Conservation (phyloP, 495 filamentous ascomycete genomes). For the Penicillium odoratum region DNA sequence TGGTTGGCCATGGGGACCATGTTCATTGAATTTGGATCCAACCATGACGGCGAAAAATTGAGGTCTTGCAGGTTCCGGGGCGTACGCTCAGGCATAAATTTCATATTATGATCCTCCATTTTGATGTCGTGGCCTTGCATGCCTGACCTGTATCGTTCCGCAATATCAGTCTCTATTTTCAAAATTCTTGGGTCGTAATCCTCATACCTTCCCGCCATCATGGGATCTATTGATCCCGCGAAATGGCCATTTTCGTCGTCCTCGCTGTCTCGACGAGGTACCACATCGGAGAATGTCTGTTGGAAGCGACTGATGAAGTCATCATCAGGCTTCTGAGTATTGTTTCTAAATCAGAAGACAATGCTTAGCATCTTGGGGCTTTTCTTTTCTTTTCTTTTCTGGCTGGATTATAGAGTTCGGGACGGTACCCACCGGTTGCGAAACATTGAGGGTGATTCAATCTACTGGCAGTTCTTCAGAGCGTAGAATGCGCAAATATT, state of each 20-base stretch:
- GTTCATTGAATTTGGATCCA: slow-evolving; percentile 80
- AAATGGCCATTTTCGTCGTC: background rate
- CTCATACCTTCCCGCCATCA: slow-evolving; percentile 33
- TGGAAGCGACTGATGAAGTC: slow-evolving; percentile 84
- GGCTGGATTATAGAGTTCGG: background rate
- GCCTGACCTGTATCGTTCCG: slow-evolving; percentile 9
- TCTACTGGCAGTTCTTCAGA: slow-evolving; percentile 2
- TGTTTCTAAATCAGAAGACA: slow-evolving; percentile 55
- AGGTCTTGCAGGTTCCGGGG: slow-evolving; percentile 76
- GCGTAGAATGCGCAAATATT: slow-evolving; percentile 4
- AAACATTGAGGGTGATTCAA: slow-evolving; percentile 25
- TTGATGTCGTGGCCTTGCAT: slow-evolving; percentile 26
- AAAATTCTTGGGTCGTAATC: background rate
- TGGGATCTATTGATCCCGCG: slow-evolving; percentile 9
- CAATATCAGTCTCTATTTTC: slow-evolving; percentile 10
- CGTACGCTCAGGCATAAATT: slow-evolving; percentile 70
- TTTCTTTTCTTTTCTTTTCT: background rate
- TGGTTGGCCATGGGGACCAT: slow-evolving; percentile 77
- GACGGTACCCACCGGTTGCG: slow-evolving; percentile 22
- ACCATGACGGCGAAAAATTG: slow-evolving; percentile 81
- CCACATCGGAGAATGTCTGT: slow-evolving; percentile 71
- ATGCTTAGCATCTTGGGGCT: background rate
- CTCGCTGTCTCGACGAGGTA: slow-evolving; percentile 29
- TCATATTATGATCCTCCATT: slow-evolving; percentile 56
- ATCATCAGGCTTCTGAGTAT: slow-evolving; percentile 81